Evolutionary conservation across 163 green algal species (phyloP).

Genomic region (Chlorella variabilis): DNA sequence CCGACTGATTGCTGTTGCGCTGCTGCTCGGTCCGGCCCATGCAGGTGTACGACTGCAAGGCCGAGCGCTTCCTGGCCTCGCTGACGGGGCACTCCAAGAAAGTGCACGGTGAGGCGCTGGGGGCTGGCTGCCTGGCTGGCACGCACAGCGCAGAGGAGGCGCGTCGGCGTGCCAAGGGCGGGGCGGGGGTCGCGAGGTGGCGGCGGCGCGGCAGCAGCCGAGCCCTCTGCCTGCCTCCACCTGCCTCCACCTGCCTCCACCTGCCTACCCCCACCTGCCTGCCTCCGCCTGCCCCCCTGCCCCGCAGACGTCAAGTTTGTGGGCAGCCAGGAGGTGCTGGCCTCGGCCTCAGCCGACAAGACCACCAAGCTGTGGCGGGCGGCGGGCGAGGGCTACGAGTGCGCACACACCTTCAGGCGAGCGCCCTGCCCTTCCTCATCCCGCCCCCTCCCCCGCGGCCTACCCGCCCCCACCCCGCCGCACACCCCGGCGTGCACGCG

Average conservation of each 20-base stretch:
- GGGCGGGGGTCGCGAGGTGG: too few species aligned
- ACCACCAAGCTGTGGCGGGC: constrained; percentile 79
- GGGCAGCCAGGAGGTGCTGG: constrained; percentile 56
- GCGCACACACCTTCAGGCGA: constrained; percentile 35
- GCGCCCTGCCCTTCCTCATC: too few species aligned
- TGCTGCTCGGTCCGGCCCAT: too few species aligned
- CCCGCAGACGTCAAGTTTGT: constrained; percentile 63
- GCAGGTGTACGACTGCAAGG: constrained; percentile 81
- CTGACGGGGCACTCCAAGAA: constrained; percentile 91
- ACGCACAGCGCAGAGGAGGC: too few species aligned
- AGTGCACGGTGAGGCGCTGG: constrained; percentile 53
- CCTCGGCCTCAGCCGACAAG: constrained; percentile 83
- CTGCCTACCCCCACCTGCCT: background rate
- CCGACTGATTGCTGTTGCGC: too few species aligned
- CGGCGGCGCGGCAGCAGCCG: too few species aligned
- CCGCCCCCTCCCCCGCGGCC: background rate
- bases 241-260: too few species aligned
- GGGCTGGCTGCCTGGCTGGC: too few species aligned
- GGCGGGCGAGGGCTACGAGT: constrained; percentile 37
- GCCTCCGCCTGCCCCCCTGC: background rate
- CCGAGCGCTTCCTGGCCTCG: constrained; percentile 53
- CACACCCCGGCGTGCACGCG: too few species aligned
- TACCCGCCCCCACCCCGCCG: too few species aligned
- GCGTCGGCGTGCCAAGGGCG: too few species aligned
- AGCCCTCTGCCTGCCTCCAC: too few species aligned